Evolutionary conservation across 1,284 basidiomycete genomes (phyloP).

Genomic region (Boletus smithii): DNA sequence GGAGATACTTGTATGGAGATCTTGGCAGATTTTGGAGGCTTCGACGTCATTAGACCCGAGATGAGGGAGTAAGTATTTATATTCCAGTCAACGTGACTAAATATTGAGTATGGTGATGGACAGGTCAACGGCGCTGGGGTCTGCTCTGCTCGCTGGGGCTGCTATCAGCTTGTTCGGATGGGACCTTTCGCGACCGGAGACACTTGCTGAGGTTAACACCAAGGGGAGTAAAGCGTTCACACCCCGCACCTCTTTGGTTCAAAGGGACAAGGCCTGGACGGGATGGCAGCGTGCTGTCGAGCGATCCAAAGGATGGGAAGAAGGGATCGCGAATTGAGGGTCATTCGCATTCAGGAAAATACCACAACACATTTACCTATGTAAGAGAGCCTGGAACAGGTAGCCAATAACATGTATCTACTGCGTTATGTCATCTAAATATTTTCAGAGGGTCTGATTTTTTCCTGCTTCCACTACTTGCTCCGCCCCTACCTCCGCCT

Average conservation of each 20-base stretch:
- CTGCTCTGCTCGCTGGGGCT: conserved; percentile 90
- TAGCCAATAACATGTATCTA: background rate
- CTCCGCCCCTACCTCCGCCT: conserved; percentile 40
- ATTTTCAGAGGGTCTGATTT: conserved; percentile 76
- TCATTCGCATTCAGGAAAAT: background rate
- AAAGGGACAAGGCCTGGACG: conserved; percentile 62
- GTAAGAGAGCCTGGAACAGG: background rate
- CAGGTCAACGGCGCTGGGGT: conserved; percentile 94
- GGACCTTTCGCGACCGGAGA: conserved; percentile 84
- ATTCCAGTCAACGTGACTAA: background rate
- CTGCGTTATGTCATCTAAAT: conserved; percentile 47
- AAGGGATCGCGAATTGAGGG: conserved; percentile 44
- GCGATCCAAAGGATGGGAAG: conserved; percentile 77
- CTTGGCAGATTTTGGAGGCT: conserved; percentile 90
- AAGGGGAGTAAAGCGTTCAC: conserved; percentile 74
- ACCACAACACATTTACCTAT: background rate
- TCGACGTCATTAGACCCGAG: conserved; percentile 86
- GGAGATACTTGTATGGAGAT: conserved; percentile 88
- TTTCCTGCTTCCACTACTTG: conserved; percentile 47
- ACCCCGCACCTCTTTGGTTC: conserved; percentile 53
- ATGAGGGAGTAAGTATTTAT: conserved; percentile 84
- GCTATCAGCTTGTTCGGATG: conserved; percentile 92
- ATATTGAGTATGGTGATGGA: conserved; percentile 4
- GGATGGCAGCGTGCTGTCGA: conserved; percentile 87
- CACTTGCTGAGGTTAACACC: conserved; percentile 87